Evolutionary conservation across 345 rosid genomes (phyloP).

Genomic region (Rubroshorea leprosula): DNA sequence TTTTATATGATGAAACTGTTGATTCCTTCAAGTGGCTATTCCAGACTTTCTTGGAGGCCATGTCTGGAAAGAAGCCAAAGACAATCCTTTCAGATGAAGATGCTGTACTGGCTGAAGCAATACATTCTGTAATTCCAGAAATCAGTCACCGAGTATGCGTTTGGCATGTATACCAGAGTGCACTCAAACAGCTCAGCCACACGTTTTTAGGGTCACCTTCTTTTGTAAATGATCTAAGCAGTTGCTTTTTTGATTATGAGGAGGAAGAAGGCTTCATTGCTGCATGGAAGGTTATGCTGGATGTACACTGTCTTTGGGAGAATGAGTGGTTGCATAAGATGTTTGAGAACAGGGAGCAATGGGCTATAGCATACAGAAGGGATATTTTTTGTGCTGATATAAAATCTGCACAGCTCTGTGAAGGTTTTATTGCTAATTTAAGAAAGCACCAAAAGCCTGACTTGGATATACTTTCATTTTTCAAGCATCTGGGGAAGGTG

Average conservation of each 20-base stretch:
- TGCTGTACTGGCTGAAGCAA: conserved; percentile 20
- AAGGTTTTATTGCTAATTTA: conserved; percentile 17
- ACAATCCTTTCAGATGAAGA: conserved; percentile 30
- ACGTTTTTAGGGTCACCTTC: conserved; percentile 19
- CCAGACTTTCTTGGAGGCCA: conserved; percentile 24
- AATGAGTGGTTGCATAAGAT: conserved; percentile 24
- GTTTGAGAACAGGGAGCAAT: conserved; percentile 29
- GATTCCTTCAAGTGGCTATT: conserved; percentile 36
- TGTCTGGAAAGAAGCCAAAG: conserved; percentile 21
- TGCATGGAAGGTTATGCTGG: conserved; percentile 30
- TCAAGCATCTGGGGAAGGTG: conserved; percentile 24
- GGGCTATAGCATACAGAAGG: conserved; percentile 30
- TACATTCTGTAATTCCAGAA: conserved; percentile 18
- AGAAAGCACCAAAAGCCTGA: conserved; percentile 27
- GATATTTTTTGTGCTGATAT: conserved; percentile 29
- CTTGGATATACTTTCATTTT: conserved; percentile 22
- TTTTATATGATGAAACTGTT: conserved; percentile 29
- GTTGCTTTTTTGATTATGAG: conserved; percentile 29
- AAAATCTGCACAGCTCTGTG: conserved; percentile 16
- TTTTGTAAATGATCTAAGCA: conserved; percentile 21
- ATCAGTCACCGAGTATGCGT: conserved; percentile 23
- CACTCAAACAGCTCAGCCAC: conserved; percentile 24
- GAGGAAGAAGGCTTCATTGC: conserved; percentile 25
- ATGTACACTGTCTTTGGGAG: conserved; percentile 22
- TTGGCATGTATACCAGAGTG: conserved; percentile 32